Base-by-base conservation (phyloP, 2,329 filamentous ascomycete species). In the Pestalotiopsis sp. region DNA sequence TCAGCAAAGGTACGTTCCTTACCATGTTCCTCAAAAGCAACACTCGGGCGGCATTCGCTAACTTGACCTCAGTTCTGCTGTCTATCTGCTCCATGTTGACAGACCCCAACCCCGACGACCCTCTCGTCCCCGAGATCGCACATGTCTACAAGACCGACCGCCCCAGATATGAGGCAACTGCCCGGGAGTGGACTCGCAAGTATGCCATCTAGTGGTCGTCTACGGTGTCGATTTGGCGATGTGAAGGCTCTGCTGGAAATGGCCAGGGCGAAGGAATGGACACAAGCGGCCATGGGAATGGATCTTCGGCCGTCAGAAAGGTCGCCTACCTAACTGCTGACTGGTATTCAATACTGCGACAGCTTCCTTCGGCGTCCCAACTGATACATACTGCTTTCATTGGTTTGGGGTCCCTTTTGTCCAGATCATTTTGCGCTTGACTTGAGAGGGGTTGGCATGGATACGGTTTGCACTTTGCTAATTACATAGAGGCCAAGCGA, bases 61-160 rank as follows among this genome's bases (percentile, higher is more conserved):
- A 67, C 23, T 11, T 20, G 20, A 4, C 4, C 25, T 25, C 70
- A 98, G 96, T 99, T 68, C 89, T 99, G 36, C 90, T 99, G 74
- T 98, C 96, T 69, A 99, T 99, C 87, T 99, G 96, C 89, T 99
- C 96, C 66, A 98, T 99, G 96, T 88, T 99, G 82, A 99, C 96
- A 80, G 96, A 99, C 86, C 96, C 96, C 76, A 99, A 99, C 88
- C 96, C 96, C 73, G 96, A 99, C 82, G 96, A 99, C 83, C 96
- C 96, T 79, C 91, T 99, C 75, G 96, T 99, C 71, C 96, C 96
- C 73, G 96, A 99, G 87, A 99, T 99, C 78, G 96, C 96, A 77
- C 96, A 99, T 81, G 94, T 98, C 80, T 99, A 99, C 93, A 99
- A 99, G 91, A 98, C 95, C 74, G 96, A 99, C 84, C 93, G 94